Base-by-base conservation (phyloP, 148 eudicot species). In the Rhododendron griersonianum region DNA sequence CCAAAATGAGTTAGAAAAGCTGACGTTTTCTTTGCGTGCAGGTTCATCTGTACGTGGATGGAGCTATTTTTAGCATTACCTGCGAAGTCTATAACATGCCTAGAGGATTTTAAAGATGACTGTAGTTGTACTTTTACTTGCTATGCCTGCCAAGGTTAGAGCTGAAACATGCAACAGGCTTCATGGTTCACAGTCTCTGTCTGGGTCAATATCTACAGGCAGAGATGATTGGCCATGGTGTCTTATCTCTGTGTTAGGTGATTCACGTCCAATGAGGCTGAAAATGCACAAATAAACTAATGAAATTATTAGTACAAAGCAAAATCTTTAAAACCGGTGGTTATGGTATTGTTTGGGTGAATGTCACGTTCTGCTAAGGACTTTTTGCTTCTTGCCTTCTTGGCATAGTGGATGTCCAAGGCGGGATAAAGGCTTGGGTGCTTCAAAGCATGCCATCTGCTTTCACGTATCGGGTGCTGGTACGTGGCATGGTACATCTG, bases 181-280 rank as follows among this genome's bases (percentile, higher is more conserved):
- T 61, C 84, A 25, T 25, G 77, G 77, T 83, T 67, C 85, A 82
- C n/a, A 13, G 84, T n/a, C 39, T 44, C 14, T 44, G 41, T 67
- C 77, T 65, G 67, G 77, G 55, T 25, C 13, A 45, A 39, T 10
- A 28, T 80, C 37, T 47, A 30, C 16, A 13, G 83, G 48, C 45
- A 33, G 47, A 57, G 67, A 81, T 55, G 83, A 18, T 55, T 19
- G 35, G 45, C 35, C 67, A 81, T 81, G 47, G 25, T 18, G 28
- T 55, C 67, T 81, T 78, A 14, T 30, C 47, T 53, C 63, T 51
- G 28, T 16, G 63, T 28, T 16, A 13, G n/a, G 14, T 30, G 16
- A 33, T 80, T 19, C 69, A 18, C 5, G 11, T 15, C 3, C 59
- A 35, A 3, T 55, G 83, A 19, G 25, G 67, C 25, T 33, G 28